Evolutionary conservation across 768 basidiomycete species (phyloP), one percentile per base, ranked within the genome.

Genomic region (Suillus alpinus): DNA sequence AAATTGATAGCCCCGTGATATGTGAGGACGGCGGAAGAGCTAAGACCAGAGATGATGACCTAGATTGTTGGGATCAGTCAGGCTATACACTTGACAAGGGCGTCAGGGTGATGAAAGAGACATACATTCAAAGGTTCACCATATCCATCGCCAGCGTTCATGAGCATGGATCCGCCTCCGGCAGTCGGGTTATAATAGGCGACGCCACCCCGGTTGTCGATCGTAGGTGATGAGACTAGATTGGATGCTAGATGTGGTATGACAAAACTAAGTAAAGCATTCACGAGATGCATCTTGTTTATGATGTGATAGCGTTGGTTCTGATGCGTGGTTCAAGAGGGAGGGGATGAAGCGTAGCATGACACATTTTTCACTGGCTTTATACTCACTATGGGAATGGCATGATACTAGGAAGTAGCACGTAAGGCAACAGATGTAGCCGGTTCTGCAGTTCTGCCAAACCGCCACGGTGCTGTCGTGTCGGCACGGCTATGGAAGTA

Each of bases 21-120:
- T 0, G 82, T 86, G 56, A 88, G 78, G 16, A 89, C 83, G 0
- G 23, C 74, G 0, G 83, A 73, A 8, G 86, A 86, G 66, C 87
- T 89, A 44, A 79, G 65, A 0, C 82, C 86, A 2, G 88, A 90
- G 58, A 90, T 81, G 63, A 91, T 88, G 50, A 89, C 78, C 81
- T 82, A 46, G 12, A 18, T 16, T n/a, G 18, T 39, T 23, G 39
- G 46, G 43, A 49, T 18, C 14, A 37, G 18, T 46, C 53, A 53
- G 18, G 34, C 1, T 20, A 43, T 20, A 14, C 10, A 56, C 56
- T 40, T 41, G 23, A n/a, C 13, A 34, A 34, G 23, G 4, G 6
- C 13, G 4, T 49, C 14, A 9, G 1, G 36, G 7, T 6, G 55
- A 59, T 61, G 39, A 20, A 23, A 6, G 18, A 1, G 13, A 57